Base-by-base conservation (phyloP, 2,329 filamentous ascomycete species). In the Pseudogymnoascus sp. region DNA sequence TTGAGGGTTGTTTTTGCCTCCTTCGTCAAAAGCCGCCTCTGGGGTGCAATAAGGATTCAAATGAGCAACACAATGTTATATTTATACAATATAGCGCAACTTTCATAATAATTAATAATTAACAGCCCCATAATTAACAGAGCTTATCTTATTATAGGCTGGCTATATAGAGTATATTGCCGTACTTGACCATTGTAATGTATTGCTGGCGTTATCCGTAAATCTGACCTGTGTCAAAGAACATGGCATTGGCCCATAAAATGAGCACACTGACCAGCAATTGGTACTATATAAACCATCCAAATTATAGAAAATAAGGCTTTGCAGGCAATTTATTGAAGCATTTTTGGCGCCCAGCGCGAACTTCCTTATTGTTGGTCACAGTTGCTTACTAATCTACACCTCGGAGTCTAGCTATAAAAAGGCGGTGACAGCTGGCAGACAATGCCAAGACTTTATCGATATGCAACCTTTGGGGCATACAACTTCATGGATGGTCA, bases 381-480 rank as follows among this genome's bases (percentile, higher is more conserved):
- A 20, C 28, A 5, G 16, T 12, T 11, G 47, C 47, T 54, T 54
- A 54, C 47, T 54, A 54, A 54, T 54, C 8, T 32, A 54, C 28
- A 18, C 9, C 6, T 32, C 30, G 3, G 9, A 32, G 28, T 54
- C 47, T 54, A 54, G 28, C 47, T 28, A 54, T 9, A 2, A 54
- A 54, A 54, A 54, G 47, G 47, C 47, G 47, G 47, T 54, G 47
- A 2, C 47, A 32, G 28, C 6, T 8, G 47, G 47, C 47, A 54
- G 47, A 32, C 28, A 18, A 12, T 12, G 47, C 28, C 47, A 54
- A 54, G 47, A 54, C 47, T 20, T 54, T n/a, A 54, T 54, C 5
- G 28, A 54, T 54, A 54, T 54, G 47, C 47, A 54, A 54, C 47
- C 47, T 54, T 54, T 54, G 47, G 47, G 47, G 16, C 47, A 20